Evolutionary conservation across 345 rosid species (phyloP), one percentile per base, ranked within the genome.

Genomic region (Punica granatum): DNA sequence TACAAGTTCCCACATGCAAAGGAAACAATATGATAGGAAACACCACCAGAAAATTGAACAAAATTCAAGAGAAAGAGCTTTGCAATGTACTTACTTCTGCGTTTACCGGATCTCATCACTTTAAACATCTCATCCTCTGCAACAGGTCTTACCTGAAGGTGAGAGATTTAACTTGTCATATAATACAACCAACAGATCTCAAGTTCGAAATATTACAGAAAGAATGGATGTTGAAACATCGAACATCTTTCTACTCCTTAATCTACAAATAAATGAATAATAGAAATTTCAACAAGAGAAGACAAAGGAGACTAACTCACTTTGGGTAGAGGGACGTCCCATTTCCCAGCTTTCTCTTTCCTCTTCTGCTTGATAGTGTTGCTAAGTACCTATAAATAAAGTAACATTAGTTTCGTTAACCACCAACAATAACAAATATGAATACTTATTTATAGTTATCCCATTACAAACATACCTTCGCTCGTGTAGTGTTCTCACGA

Each of bases 101-200:
- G 67, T 75, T 93, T 90, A 34, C 97, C 98, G 28, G 96, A 64
- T 68, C 94, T 79, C 67, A 93, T 65, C 67, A 93, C 97, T 84
- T 86, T 86, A 70, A 93, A 90, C 96, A 93, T 89, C 74, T 93
- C 99, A 78, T 94, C 98, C 75, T 94, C 99, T 23, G 99, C 99
- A 14, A 91, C 93, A 15, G 96, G 99, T 80, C 98, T 86, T 19
- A 89, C 98, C 96, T 91, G 78, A 33, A 82, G 60, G 64, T 48
- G 58, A 30, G 70, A 49, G 64, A 53, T 10, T 19, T 8, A n/a
- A 21, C 4, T 18, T 62, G 34, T 10, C 30, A 15, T 25, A 35
- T 34, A 16, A 31, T 32, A 36, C 44, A 53, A 34, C 32, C 37
- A 54, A 31, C 21, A 31, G 30, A 28, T 1, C 31, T 41, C 9